Conservation (phyloP, 2,329 filamentous ascomycete species). For the Fusarium nurragi region DNA sequence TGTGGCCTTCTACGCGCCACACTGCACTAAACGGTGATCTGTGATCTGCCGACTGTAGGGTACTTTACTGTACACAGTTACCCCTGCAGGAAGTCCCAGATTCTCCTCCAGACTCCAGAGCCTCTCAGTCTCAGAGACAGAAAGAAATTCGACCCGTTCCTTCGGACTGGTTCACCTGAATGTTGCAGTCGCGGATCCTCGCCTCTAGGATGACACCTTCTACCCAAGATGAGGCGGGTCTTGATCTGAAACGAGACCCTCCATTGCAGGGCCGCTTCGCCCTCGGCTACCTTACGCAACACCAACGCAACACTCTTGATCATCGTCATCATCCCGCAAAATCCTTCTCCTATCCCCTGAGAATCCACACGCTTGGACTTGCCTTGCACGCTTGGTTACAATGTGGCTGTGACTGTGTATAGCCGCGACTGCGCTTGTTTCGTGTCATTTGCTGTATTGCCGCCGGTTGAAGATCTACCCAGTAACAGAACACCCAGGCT, state of each 20-base stretch:
- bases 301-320: neutral
- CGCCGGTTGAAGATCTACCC: conserved; percentile 5
- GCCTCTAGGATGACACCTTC: conserved; percentile 10
- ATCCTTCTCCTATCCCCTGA: conserved; percentile 20
- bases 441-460: conserved; percentile 19
- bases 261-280: conserved; percentile 28
- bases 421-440: conserved; percentile 40
- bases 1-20: conserved; percentile 8
- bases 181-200: conserved; percentile 26
- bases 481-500: conserved; percentile 4
- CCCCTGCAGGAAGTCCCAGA: conserved; percentile 25
- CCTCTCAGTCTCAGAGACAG: conserved; percentile 7
- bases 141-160: conserved; percentile 25
- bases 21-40: conserved; percentile 9
- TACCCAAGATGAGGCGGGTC: conserved; percentile 19
- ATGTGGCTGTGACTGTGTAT: neutral
- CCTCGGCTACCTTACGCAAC: conserved; percentile 18
- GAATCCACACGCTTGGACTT: conserved; percentile 1
- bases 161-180: conserved; percentile 39
- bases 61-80: neutral
- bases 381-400: neutral
- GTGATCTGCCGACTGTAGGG: neutral
- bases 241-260: conserved; percentile 40
- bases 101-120: neutral
- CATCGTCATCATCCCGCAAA: conserved; percentile 14